Evolutionary conservation across 2,329 filamentous ascomycete species (phyloP).

Genomic region (Atkinsonella texensis): DNA sequence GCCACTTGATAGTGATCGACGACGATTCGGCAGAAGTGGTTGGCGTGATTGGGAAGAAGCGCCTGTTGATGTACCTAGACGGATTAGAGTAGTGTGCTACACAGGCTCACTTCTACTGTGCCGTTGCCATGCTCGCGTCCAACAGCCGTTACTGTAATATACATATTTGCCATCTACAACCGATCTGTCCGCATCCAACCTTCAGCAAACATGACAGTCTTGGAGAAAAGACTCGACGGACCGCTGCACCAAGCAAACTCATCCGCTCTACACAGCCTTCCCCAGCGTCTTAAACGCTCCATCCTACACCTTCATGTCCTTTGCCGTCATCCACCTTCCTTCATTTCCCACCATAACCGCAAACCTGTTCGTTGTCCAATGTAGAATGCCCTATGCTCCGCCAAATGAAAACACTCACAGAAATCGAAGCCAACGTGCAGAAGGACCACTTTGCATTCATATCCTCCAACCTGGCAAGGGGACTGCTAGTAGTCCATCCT

Average conservation of each 20-base stretch:
- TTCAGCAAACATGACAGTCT: neutral
- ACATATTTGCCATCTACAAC: neutral
- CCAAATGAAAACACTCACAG: no score
- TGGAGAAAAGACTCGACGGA: neutral
- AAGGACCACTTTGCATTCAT: no score
- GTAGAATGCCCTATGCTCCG: no score
- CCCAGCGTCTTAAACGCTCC: no score
- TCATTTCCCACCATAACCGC: no score
- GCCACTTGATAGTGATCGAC: conserved; percentile 40
- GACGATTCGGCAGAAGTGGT: conserved; percentile 36
- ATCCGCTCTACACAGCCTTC: neutral
- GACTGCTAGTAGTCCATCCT: no score
- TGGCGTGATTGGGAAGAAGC: conserved; percentile 47
- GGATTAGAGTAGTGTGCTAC: neutral
- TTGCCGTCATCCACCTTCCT: no score
- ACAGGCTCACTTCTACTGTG: neutral
- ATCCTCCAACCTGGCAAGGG: no score
- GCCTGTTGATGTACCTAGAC: conserved; percentile 19
- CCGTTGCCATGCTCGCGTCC: neutral
- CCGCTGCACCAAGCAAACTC: neutral
- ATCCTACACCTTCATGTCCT: no score
- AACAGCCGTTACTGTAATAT: neutral
- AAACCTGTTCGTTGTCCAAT: no score
- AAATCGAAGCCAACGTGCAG: no score
- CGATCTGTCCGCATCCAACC: neutral